phyloP scores from a whole-genome alignment of 176 grass and related monocot genomes.

The Tuctoria greenei region DNA sequence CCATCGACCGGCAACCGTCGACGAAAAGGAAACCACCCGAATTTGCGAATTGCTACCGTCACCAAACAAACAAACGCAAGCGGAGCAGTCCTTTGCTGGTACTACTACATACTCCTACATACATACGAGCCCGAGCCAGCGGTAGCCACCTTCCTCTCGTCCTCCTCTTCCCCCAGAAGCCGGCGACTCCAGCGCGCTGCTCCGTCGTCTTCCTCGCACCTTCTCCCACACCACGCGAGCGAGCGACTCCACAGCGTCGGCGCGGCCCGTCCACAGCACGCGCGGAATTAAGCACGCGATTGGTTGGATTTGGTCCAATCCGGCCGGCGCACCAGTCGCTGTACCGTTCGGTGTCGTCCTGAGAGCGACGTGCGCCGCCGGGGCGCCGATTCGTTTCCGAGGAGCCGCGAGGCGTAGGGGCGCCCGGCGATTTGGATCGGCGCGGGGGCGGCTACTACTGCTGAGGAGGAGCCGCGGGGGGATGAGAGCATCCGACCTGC shows the following conservation, averaged over 20 bases:
- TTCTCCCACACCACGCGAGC: constrained; percentile 1
- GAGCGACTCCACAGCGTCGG: neutral
- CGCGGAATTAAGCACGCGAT: neutral
- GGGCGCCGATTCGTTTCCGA: constrained; percentile 14
- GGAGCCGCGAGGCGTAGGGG: neutral
- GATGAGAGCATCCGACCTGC: constrained; percentile 16
- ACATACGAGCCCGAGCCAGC: too few species aligned
- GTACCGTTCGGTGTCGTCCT: neutral
- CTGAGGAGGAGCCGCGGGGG: neutral
- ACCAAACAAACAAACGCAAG: neutral
- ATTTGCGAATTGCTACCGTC: neutral
- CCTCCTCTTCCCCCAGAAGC: constrained; percentile 8
- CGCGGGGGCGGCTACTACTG: neutral
- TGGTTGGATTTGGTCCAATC: constrained; percentile 24
- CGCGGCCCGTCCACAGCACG: neutral
- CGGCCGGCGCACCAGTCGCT: neutral
- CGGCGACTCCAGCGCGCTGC: neutral
- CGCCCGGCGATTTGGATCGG: neutral
- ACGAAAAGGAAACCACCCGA: neutral
- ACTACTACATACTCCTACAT: neutral
- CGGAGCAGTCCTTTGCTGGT: neutral
- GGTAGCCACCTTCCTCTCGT: constrained; percentile 1
- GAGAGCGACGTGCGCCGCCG: neutral
- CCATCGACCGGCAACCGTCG: neutral
- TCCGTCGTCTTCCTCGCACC: constrained; percentile 39